Evolutionary conservation across 805 yeast genomes (phyloP), one percentile per base, ranked within the genome.

Genomic region (Jamesozyma jinghongensis): DNA sequence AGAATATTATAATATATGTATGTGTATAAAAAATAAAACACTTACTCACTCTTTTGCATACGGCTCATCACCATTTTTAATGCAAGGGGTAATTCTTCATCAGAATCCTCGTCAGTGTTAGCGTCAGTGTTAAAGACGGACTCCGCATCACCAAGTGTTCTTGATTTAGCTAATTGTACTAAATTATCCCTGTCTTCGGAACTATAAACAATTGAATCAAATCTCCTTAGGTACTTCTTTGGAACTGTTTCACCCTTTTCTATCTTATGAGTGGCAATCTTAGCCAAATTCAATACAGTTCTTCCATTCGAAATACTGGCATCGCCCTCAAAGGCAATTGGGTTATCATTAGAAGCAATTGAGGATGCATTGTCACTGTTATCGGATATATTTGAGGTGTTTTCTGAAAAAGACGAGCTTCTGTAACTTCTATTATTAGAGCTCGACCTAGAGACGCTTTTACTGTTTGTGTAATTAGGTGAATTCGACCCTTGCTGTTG

Each of bases 41-140:
- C 11, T 19, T 30, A 35, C 5, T 38, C 34, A 6, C 29, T 19
- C 14, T 40, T 41, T 14, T 27, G 43, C 40, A 51, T 57, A 27
- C 49, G 57, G 34, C 60, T 58, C 6, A 65, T 54, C 14, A 66
- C 61, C 45, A 57, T 63, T 52, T 62, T 65, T 38, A 67, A 45
- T 1, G 68, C 66, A 19, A 66, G 40, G 7, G 73, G 73, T 10
- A 67, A 41, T 11, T 65, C 68, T 14, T 58, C 63, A 19, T 53
- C 55, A 5, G 37, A 34, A 12, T 43, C 46, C 3, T 48, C 48
- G 13, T 45, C 48, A 12, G 44, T 45, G 12, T 43, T 50, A 20
- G 50, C 47, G 18, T 52, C 53, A 0, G 48, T 47, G 6, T 50
- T 51, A 20, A 34, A 29, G 4, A 32, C 19, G n/a, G 42, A 20